Evolutionary conservation across 805 yeast genomes (phyloP), one percentile per base, ranked within the genome.

Genomic region (Kazachstania psychrophila): DNA sequence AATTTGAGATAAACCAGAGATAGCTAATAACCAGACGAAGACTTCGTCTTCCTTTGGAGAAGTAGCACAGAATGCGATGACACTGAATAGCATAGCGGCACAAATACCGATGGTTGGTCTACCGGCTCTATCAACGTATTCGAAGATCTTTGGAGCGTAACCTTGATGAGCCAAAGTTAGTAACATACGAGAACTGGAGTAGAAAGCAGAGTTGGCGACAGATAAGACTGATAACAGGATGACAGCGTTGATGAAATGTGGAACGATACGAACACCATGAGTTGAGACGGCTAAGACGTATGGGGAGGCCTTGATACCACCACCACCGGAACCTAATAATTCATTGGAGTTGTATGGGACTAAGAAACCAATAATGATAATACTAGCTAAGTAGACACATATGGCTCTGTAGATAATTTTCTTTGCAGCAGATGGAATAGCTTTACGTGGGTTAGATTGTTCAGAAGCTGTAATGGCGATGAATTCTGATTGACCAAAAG

Each of bases 201-300:
- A 80, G 32, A 78, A 77, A 2, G 87, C 77, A 18, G 87, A 75
- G 63, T 80, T 80, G 52, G 85, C 87, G 37, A 79, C 87, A 6
- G 87, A 79, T 36, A 79, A 55, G 20, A 80, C 86, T 1, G 87
- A 78, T 36, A 80, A 54, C 59, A 80, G 62, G 47, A 80, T 79
- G 33, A 79, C 85, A 14, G 75, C 83, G 54, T 80, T 80, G 65
- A 80, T 77, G 45, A 80, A 75, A 33, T 78, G 73, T 34, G 87
- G 87, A 33, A 79, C 69, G 29, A 75, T 83, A 33, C 65, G 61
- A 46, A 79, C 74, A 48, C 81, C 80, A 26, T 72, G 81, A 38
- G 67, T 63, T 22, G 66, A 56, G 37, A 76, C 64, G 23, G 84
- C 81, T 52, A 79, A 68, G 38, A 78, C 82, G 47, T 72, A 78